phyloP scores from a whole-genome alignment of 495 filamentous ascomycete genomes.

The Talaromyces ruber region DNA sequence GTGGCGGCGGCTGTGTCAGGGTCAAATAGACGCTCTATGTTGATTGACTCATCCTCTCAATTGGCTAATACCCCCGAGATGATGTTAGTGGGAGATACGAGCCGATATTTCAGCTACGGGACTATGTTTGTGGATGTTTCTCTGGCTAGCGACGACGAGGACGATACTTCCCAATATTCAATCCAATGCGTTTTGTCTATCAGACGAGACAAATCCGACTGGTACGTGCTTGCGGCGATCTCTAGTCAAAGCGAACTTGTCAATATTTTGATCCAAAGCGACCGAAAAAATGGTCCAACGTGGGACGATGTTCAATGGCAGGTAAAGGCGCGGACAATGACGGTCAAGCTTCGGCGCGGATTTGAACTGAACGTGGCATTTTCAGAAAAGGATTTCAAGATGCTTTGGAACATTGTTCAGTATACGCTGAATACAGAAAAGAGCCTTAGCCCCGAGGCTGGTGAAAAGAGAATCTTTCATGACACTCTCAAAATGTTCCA shows the following conservation, averaged over 20 bases:
- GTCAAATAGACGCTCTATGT: conserved; percentile 38
- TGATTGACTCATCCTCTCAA: conserved; percentile 27
- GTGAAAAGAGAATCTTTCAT: conserved; percentile 59
- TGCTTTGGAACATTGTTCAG: conserved; percentile 71
- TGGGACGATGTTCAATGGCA: conserved; percentile 81
- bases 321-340: conserved; percentile 47
- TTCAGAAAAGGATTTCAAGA: conserved; percentile 63
- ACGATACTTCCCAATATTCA: conserved; percentile 50
- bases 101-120: conserved; percentile 61
- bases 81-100: conserved; percentile 66
- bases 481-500: conserved; percentile 59
- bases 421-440: conserved; percentile 66
- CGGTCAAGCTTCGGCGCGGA: conserved; percentile 57
- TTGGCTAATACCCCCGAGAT: conserved; percentile 47
- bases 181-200: conserved; percentile 68
- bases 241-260: conserved; percentile 69
- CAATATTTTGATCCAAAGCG: conserved; percentile 62
- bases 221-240: conserved; percentile 58
- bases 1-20: conserved; percentile 58
- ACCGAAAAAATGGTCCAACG: conserved; percentile 56
- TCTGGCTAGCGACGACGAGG: conserved; percentile 51
- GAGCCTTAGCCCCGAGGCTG: conserved; percentile 52
- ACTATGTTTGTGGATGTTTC: conserved; percentile 62
- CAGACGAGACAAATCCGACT: conserved; percentile 56
- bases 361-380: conserved; percentile 62